Evolutionary conservation across 1,284 basidiomycete genomes (phyloP).

Genomic region (Irpex rosettiformis): DNA sequence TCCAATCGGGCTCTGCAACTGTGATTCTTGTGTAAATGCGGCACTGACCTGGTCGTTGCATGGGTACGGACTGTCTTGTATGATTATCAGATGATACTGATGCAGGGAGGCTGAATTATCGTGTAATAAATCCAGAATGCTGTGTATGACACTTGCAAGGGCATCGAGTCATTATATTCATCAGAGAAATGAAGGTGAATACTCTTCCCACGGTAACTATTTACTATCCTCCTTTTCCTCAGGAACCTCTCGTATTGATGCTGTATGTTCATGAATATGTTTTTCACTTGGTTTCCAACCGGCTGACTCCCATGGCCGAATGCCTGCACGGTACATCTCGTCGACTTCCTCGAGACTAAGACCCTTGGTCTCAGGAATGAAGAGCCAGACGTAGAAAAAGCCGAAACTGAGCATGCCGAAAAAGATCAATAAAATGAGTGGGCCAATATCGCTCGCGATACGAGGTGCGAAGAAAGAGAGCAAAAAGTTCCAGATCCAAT

Average conservation of each 20-base stretch:
- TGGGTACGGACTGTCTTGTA: too few species aligned
- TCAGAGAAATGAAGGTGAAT: too few species aligned
- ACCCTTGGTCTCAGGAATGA: conserved; percentile 76
- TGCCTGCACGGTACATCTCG: conserved; percentile 63
- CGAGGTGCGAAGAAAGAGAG: conserved; percentile 66
- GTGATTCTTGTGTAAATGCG: conserved; percentile 19
- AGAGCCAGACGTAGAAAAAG: conserved; percentile 63
- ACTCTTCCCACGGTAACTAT: too few species aligned
- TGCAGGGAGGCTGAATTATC: background rate
- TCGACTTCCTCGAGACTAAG: conserved; percentile 77
- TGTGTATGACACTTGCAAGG: too few species aligned
- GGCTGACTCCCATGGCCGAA: conserved; percentile 64
- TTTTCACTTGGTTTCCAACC: conserved; percentile 50
- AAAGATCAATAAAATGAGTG: conserved; percentile 73
- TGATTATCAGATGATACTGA: background rate
- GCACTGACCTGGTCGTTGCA: background rate
- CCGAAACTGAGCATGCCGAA: conserved; percentile 75
- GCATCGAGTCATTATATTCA: too few species aligned
- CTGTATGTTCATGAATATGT: conserved; percentile 23
- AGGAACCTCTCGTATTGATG: conserved; percentile 21
- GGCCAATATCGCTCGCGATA: conserved; percentile 67
- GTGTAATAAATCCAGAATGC: background rate
- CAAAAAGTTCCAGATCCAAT: conserved; percentile 76
- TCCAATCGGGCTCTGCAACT: conserved; percentile 26
- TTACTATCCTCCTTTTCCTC: conserved; percentile 23